Evolutionary conservation across 805 yeast species (phyloP), one percentile per base, ranked within the genome.

Genomic region (Pichia insulana): DNA sequence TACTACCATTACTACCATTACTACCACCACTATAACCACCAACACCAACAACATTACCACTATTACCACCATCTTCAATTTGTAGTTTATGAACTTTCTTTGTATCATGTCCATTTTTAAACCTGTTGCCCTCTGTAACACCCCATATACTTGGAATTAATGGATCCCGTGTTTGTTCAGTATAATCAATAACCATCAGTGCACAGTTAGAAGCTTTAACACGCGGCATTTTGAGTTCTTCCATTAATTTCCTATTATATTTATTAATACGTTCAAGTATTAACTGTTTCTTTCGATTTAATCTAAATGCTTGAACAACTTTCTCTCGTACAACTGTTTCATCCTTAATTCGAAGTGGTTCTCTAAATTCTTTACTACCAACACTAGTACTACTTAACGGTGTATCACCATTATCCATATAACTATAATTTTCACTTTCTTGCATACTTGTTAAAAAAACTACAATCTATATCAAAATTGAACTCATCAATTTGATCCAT

Each of bases 131-230:
- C 9, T n/a, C 10, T 6, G 37, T 28, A 7, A 22, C 9, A 7
- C 61, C 63, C 75, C 77, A 72, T 10, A 70, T 40, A 6, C 59
- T 52, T 1, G 76, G 71, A n/a, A 74, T 56, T 34, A 74, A 57
- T 36, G 67, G 66, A 54, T 74, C 80, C 3, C 68, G 67, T 7
- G 69, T 68, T 18, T 61, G 65, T 41, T 68, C 65, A 7, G 69
- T 62, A 37, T 62, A 67, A 42, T 69, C 63, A 12, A 73, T 67
- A 17, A 72, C 62, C 59, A 61, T 53, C 30, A 71, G 61, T 7
- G 79, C 73, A 7, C 83, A 82, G 51, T 74, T 73, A 5, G 85
- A 77, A 8, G 83, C 80, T 27, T 78, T 75, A 2, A 79, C 75
- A 46, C 88, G 64, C 11, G 80, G 79, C 41, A 74, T 62, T 3